Conservation (phyloP, 257 asterid species). For the Striga asiatica region DNA sequence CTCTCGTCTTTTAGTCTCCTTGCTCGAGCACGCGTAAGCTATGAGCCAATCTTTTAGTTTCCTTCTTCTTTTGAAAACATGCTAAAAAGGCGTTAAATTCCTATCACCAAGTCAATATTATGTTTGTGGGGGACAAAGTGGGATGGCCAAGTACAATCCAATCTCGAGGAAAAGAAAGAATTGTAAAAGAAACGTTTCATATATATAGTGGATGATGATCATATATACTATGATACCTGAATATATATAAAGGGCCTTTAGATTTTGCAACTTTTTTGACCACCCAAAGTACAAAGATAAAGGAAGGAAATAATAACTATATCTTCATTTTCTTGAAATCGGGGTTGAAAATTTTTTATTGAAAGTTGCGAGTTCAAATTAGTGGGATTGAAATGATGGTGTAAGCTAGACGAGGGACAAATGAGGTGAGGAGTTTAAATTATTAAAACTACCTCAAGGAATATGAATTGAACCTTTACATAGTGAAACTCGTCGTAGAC, state of each 20-base stretch:
- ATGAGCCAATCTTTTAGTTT: conserved; percentile 6
- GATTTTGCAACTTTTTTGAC: conserved; percentile 39
- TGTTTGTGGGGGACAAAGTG: conserved; percentile 19
- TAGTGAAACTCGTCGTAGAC: too few relatives aligned
- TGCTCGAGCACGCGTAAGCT: conserved; percentile 14
- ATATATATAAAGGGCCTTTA: conserved; percentile 21
- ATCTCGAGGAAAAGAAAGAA: conserved; percentile 6
- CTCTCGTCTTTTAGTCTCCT: background rate
- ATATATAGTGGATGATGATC: background rate
- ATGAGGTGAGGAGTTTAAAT: too few relatives aligned
- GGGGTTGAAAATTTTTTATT: conserved; percentile 16
- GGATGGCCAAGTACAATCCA: conserved; percentile 20
- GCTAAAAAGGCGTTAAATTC: background rate
- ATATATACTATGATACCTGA: background rate
- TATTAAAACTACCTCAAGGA: too few relatives aligned
- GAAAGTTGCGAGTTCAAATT: background rate
- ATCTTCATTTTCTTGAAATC: conserved; percentile 23
- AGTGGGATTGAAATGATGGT: conserved; percentile 6
- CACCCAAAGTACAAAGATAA: conserved; percentile 27
- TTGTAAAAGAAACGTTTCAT: background rate
- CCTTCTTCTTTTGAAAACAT: conserved; percentile 10
- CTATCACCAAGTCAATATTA: conserved; percentile 10
- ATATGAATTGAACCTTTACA: too few relatives aligned
- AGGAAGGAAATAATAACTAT: conserved; percentile 22
- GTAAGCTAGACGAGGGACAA: background rate